Evolutionary conservation across 441 rosid species (phyloP).

Genomic region (Brassica hybrid): DNA sequence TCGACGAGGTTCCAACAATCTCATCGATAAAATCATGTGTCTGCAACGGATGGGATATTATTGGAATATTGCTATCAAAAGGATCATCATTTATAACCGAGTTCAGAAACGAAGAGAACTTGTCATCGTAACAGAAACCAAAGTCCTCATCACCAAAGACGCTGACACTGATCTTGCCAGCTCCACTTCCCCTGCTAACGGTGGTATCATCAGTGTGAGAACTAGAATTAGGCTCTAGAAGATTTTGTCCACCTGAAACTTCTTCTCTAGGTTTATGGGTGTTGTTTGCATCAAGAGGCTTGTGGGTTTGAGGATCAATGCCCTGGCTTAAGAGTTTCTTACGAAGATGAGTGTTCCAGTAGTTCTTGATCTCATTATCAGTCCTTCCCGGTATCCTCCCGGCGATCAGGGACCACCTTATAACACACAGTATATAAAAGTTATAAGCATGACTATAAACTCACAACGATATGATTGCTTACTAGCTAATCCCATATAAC

Average conservation of each 20-base stretch:
- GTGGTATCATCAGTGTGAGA: conserved; percentile 36
- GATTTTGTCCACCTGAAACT: conserved; percentile 22
- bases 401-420: conserved; percentile 49
- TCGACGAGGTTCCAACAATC: conserved; percentile 29
- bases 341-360: conserved; percentile 98
- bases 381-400: conserved; percentile 83
- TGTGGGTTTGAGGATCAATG: conserved; percentile 86
- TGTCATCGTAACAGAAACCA: conserved; percentile 59
- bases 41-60: conserved; percentile 42
- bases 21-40: conserved; percentile 1
- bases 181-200: conserved; percentile 21
- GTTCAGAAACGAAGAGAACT: conserved; percentile 69
- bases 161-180: conserved; percentile 31
- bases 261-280: conserved; percentile 18
- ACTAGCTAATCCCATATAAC: background rate
- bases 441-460: background rate
- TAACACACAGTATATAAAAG: background rate
- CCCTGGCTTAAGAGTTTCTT: conserved; percentile 87
- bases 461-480: background rate
- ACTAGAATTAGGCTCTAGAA: conserved; percentile 21
- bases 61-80: conserved; percentile 42
- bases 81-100: conserved; percentile 71
- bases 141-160: conserved; percentile 34
- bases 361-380: conserved; percentile 95
- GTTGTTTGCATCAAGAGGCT: conserved; percentile 48